phyloP scores from a whole-genome alignment of 805 yeast genomes.

The Lachancea lanzarotensis region DNA sequence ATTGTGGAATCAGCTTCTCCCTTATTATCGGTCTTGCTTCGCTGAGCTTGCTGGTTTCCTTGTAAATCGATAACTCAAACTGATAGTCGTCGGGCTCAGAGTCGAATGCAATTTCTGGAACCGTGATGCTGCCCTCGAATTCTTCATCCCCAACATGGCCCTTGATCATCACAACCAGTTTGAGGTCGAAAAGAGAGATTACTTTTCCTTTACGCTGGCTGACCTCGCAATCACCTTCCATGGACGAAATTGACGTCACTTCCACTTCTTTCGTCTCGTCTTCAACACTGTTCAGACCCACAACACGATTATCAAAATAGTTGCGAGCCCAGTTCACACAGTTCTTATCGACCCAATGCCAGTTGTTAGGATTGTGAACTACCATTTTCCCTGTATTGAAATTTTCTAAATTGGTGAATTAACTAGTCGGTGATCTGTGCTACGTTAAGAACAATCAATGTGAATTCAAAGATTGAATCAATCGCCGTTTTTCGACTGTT shows the following conservation, averaged over 20 bases:
- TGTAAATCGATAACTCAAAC: constrained; percentile 64
- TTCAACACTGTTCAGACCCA: constrained; percentile 38
- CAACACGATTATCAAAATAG: constrained; percentile 60
- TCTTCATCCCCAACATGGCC: constrained; percentile 40
- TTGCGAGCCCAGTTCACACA: constrained; percentile 85
- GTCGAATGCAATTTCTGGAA: constrained; percentile 95
- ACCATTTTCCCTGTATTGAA: constrained; percentile 49
- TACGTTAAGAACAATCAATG: too few relatives aligned
- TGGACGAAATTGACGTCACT: constrained; percentile 33
- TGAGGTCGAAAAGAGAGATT: constrained; percentile 81
- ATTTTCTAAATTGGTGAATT: too few relatives aligned
- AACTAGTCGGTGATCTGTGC: too few relatives aligned
- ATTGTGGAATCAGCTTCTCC: constrained; percentile 56
- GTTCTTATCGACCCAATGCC: constrained; percentile 99
- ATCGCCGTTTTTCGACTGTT: too few relatives aligned
- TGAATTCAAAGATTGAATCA: too few relatives aligned
- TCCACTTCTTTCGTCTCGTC: constrained; percentile 28
- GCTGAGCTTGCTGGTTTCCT: constrained; percentile 45
- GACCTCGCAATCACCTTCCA: constrained; percentile 96
- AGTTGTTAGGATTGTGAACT: constrained; percentile 92
- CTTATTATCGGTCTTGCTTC: constrained; percentile 49
- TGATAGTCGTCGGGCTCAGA: constrained; percentile 80
- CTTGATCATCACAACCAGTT: constrained; percentile 51
- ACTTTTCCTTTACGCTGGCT: constrained; percentile 96
- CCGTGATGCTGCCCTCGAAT: constrained; percentile 63